These are phyloP conservation scores for Talaromyces ruber DNA, from an alignment of 495 filamentous ascomycete genomes.

Conservation along the genomic window DNA sequence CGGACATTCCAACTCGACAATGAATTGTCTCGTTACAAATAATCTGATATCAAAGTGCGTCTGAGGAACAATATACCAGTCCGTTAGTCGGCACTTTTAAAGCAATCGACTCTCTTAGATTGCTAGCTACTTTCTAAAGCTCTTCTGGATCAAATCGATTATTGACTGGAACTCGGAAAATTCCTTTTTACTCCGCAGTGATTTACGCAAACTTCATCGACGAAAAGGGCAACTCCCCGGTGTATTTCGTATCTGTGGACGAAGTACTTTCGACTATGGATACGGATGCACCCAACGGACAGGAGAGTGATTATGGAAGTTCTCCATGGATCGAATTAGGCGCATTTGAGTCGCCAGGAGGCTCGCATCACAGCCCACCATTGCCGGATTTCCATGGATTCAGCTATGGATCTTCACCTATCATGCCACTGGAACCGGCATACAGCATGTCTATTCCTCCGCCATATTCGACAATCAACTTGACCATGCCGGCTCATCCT, in stretches of 20 bases:
- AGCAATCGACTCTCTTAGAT: neutral
- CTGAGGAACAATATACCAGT: neutral
- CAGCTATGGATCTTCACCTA: constrained; percentile 23
- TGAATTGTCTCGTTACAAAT: neutral
- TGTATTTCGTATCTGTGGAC: constrained; percentile 12
- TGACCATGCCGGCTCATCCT: constrained; percentile 57
- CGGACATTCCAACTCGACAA: neutral
- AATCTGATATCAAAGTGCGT: constrained; percentile 2
- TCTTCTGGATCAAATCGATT: neutral
- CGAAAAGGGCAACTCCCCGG: neutral
- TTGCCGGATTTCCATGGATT: constrained; percentile 36
- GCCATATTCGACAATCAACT: constrained; percentile 43
- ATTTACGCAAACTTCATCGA: neutral
- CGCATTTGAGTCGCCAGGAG: constrained; percentile 26
- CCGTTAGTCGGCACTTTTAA: constrained; percentile 1
- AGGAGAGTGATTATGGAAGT: constrained; percentile 40
- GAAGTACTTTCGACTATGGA: constrained; percentile 25
- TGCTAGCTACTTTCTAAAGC: neutral
- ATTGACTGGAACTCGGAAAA: neutral
- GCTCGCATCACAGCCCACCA: constrained; percentile 33
- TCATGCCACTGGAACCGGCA: constrained; percentile 29
- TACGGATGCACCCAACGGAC: constrained; percentile 33
- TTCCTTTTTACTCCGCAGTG: neutral
- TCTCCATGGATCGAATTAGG: constrained; percentile 46
- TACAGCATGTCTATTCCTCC: constrained; percentile 40